phyloP scores from a whole-genome alignment of 345 rosid genomes.

The Heritiera littoralis region DNA sequence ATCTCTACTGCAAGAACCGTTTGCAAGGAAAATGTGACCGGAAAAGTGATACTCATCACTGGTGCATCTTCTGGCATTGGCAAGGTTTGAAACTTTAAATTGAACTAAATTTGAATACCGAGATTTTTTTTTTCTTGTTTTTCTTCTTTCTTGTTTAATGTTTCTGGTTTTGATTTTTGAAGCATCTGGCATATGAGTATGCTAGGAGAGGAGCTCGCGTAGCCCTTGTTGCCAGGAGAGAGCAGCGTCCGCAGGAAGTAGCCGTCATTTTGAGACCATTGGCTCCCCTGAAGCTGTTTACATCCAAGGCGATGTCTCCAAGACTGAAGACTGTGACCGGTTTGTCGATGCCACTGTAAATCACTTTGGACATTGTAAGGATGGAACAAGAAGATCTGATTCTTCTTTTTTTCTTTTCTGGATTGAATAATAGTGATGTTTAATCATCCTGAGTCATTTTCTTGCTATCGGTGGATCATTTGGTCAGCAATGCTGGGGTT shows the following conservation, averaged over 20 bases:
- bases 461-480: slow-evolving; percentile 58
- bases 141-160: not conserved
- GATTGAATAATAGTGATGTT: not conserved
- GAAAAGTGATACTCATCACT: slow-evolving; percentile 64
- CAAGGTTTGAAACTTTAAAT: slow-evolving; percentile 35
- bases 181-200: slow-evolving; percentile 63
- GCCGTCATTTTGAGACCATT: slow-evolving; percentile 31
- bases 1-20: slow-evolving; percentile 25
- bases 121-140: no score
- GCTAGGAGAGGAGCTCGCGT: slow-evolving; percentile 61
- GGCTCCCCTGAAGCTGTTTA: slow-evolving; percentile 53
- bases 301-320: slow-evolving; percentile 58
- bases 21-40: slow-evolving; percentile 47
- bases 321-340: slow-evolving; percentile 44
- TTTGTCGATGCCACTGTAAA: slow-evolving; percentile 40
- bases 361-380: slow-evolving; percentile 55
- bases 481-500: slow-evolving; percentile 66
- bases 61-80: slow-evolving; percentile 75
- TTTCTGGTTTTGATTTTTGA: not conserved
- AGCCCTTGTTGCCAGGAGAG: slow-evolving; percentile 56
- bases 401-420: not conserved
- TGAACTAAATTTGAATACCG: not conserved
- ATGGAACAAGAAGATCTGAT: not conserved
- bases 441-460: not conserved
- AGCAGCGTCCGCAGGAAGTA: slow-evolving; percentile 42